Evolutionary conservation across 371 early-diverging fungal genomes (phyloP), one percentile per base, ranked within the genome.

Genomic region (Rhizopus microsporus): DNA sequence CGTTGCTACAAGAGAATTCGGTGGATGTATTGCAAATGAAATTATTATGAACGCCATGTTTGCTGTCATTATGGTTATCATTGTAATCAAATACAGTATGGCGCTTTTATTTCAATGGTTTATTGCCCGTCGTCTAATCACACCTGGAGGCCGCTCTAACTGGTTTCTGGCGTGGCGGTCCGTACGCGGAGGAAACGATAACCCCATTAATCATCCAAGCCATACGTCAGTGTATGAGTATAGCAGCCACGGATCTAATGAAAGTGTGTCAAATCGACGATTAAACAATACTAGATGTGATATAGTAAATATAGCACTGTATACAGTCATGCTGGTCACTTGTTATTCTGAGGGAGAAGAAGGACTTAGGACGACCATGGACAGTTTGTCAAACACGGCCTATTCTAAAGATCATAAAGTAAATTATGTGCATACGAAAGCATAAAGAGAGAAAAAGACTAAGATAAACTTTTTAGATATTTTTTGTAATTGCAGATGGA

Each of bases 341-440:
- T 87, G 88, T 67, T 93, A 93, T 66, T 87, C 88, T 8, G 93
- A 93, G 66, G 86, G 91, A 60, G 85, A 86, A 68, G 87, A 81
- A 52, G 88, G 89, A 1, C 77, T 95, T 40, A 75, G 86, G 40
- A 82, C 81, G 9, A 96, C 97, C 13, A 70, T 96, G 63, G 91
- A 95, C 62, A 90, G 90, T 65, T 79, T 96, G 17, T 87, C 90
- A 23, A 71, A 75, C 33, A 93, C 93, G 0, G 80, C 77, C 8
- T 83, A 80, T 59, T 81, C 81, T 13, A 72, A 69, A 7, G 77
- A 80, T 32, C 84, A 81, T 51, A 83, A 83, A 67, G 68, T 78
- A 38, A 63, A n/a, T 2, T 23, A 23, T 23, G 23, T 13, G 42
- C 2, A 42, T 3, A 31, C 8, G 29, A 17, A 30, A 31, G 8